Conservation (phyloP, 2,329 filamentous ascomycete species). For the Sclerotinia subarctica region DNA sequence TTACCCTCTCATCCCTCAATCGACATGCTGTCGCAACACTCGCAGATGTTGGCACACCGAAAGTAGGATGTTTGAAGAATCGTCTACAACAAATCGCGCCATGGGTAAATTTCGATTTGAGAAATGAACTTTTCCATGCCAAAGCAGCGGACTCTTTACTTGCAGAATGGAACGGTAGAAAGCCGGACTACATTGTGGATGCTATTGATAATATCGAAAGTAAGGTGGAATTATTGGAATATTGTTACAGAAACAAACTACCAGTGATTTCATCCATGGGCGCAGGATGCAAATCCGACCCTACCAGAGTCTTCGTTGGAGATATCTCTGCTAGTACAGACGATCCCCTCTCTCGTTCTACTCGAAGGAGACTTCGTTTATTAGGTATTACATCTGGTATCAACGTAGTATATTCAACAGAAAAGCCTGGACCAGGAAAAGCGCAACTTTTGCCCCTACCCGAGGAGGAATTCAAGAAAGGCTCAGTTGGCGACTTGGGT, state of each 20-base stretch:
- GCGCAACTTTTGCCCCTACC: slow-evolving; percentile 81
- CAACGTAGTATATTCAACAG: slow-evolving; percentile 87
- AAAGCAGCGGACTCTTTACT: slow-evolving; percentile 64
- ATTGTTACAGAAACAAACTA: slow-evolving; percentile 74
- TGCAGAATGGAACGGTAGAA: slow-evolving; percentile 61
- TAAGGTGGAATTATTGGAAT: slow-evolving; percentile 85
- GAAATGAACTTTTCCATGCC: slow-evolving; percentile 77
- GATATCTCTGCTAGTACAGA: slow-evolving; percentile 88
- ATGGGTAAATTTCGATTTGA: slow-evolving; percentile 86
- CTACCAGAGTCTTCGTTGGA: slow-evolving; percentile 80
- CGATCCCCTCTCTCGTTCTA: slow-evolving; percentile 82
- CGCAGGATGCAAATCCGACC: slow-evolving; percentile 86
- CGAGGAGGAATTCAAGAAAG: slow-evolving; percentile 85
- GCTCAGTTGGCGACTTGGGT: slow-evolving; percentile 79
- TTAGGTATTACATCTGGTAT: slow-evolving; percentile 81
- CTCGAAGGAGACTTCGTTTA: slow-evolving; percentile 68
- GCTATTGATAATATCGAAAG: slow-evolving; percentile 98
- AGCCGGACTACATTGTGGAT: slow-evolving; percentile 87
- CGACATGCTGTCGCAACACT: slow-evolving; percentile 93
- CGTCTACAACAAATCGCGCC: slow-evolving; percentile 83
- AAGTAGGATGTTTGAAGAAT: slow-evolving; percentile 79
- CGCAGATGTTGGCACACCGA: slow-evolving; percentile 87
- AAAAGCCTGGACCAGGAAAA: slow-evolving; percentile 86
- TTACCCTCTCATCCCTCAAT: slow-evolving; percentile 90
- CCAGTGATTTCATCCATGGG: slow-evolving; percentile 94